phyloP scores from a whole-genome alignment of 495 filamentous ascomycete genomes.

The Pyrenula aspistea region DNA sequence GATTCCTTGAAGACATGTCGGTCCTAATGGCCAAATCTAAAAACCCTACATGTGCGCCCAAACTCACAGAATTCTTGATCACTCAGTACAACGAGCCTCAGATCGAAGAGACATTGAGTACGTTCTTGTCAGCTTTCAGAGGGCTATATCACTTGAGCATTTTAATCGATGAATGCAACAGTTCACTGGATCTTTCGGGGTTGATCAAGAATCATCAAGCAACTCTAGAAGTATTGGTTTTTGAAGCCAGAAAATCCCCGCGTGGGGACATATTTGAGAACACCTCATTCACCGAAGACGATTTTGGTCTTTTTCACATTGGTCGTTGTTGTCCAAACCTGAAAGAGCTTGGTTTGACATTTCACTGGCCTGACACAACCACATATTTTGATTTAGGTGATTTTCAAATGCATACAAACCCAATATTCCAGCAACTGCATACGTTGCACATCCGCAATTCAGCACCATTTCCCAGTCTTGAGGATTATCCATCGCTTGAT shows the following conservation, averaged over 20 bases:
- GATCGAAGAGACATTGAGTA: neutral
- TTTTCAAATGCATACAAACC: no score
- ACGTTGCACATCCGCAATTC: no score
- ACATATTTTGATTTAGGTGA: no score
- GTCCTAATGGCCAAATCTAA: neutral
- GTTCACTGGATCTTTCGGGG: neutral
- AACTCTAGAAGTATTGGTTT: neutral
- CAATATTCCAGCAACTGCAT: no score
- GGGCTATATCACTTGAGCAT: neutral
- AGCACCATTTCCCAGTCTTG: no score
- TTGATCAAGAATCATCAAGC: neutral
- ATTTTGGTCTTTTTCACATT: neutral
- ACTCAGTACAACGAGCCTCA: neutral
- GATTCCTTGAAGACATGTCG: neutral
- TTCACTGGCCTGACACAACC: neutral
- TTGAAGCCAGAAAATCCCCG: neutral
- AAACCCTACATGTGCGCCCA: neutral
- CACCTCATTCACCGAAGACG: neutral
- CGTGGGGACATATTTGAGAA: neutral
- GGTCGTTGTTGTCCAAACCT: neutral
- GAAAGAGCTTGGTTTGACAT: neutral
- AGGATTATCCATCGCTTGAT: no score
- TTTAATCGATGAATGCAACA: neutral
- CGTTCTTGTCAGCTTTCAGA: neutral
- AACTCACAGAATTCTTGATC: neutral